Conservation (phyloP, 2,329 filamentous ascomycete genomes). For the Aspergillus amoenus region DNA sequence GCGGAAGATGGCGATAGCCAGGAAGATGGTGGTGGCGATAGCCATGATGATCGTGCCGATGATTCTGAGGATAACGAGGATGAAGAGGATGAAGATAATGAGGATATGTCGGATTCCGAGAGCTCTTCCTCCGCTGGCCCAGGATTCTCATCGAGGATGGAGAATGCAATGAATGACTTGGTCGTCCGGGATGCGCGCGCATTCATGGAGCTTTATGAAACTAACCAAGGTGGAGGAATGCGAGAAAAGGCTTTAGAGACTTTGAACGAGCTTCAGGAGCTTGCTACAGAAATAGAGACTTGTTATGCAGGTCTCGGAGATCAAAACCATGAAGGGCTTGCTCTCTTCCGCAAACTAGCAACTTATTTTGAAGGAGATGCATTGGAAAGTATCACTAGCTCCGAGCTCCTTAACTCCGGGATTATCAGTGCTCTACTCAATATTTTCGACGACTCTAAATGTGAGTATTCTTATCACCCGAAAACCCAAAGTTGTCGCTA, state of each 20-base stretch:
- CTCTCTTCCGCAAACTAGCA: conserved; percentile 73
- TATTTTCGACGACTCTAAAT: conserved; percentile 72
- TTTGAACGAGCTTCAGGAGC: conserved; percentile 66
- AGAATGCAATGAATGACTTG: conserved; percentile 63
- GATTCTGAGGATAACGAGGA: conserved; percentile 56
- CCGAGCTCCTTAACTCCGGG: conserved; percentile 86
- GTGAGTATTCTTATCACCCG: conserved; percentile 21
- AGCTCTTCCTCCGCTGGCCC: conserved; percentile 58
- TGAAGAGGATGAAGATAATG: conserved; percentile 42
- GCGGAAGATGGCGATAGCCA: conserved; percentile 42
- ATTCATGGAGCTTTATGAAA: conserved; percentile 82
- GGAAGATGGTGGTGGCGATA: conserved; percentile 56
- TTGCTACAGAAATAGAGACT: conserved; percentile 69
- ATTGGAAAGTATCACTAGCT: conserved; percentile 90
- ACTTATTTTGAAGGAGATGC: conserved; percentile 86
- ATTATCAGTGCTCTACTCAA: conserved; percentile 81
- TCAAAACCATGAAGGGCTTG: conserved; percentile 51
- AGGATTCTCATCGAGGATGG: conserved; percentile 37
- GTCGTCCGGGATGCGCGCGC: conserved; percentile 76
- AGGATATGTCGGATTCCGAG: conserved; percentile 63
- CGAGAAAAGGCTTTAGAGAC: conserved; percentile 77
- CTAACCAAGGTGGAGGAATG: conserved; percentile 69
- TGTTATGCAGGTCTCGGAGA: conserved; percentile 59
- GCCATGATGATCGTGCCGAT: conserved; percentile 52
- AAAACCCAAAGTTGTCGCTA: not conserved